A percentile compares a stretch with the other conserved stretches of the same genome.
phyloP scores from a whole-genome alignment of 805 yeast species.

The Zygotorulaspora chibaensis region DNA sequence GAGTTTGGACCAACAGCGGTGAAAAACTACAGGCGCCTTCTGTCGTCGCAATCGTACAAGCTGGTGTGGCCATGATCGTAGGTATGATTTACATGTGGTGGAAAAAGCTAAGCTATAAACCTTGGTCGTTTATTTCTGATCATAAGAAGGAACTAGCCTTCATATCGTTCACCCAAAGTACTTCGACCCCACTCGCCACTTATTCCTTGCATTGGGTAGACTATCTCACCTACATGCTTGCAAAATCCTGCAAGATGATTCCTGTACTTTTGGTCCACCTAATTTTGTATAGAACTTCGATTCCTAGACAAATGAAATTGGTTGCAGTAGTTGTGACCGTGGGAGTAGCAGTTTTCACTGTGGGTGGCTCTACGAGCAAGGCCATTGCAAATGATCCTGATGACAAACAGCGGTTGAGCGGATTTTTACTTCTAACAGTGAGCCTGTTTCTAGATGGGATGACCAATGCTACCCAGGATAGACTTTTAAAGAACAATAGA shows the following conservation, averaged over 20 bases:
- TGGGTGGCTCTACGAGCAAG: slow-evolving; percentile 40
- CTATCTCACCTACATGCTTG: slow-evolving; percentile 75
- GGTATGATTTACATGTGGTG: slow-evolving; percentile 57
- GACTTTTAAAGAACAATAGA: slow-evolving; percentile 49
- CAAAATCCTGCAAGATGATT: slow-evolving; percentile 88
- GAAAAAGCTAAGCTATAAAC: slow-evolving; percentile 31
- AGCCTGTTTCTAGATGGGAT: slow-evolving; percentile 85
- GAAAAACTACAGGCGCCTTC: slow-evolving; percentile 69
- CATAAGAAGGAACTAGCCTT: slow-evolving; percentile 39
- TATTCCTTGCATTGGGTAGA: slow-evolving; percentile 77
- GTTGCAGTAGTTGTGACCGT: slow-evolving; percentile 75
- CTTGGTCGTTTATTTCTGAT: slow-evolving; percentile 36
- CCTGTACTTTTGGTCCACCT: slow-evolving; percentile 91
- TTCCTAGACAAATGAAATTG: slow-evolving; percentile 69
- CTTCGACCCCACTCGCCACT: slow-evolving; percentile 81
- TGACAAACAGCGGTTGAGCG: slow-evolving; percentile 45
- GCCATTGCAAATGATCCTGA: slow-evolving; percentile 16
- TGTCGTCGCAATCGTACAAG: slow-evolving; percentile 71
- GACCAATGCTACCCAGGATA: slow-evolving; percentile 91
- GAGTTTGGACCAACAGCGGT: slow-evolving; percentile 57
- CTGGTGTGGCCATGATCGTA: slow-evolving; percentile 62
- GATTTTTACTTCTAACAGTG: slow-evolving; percentile 52
- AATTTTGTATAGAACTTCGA: slow-evolving; percentile 60
- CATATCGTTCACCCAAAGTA: slow-evolving; percentile 69
- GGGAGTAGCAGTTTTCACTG: slow-evolving; percentile 80